A percentile compares a stretch with the other conserved stretches of the same genome.
Conservation (phyloP, 176 grass and related monocot species). For the Triticum timopheevii region DNA sequence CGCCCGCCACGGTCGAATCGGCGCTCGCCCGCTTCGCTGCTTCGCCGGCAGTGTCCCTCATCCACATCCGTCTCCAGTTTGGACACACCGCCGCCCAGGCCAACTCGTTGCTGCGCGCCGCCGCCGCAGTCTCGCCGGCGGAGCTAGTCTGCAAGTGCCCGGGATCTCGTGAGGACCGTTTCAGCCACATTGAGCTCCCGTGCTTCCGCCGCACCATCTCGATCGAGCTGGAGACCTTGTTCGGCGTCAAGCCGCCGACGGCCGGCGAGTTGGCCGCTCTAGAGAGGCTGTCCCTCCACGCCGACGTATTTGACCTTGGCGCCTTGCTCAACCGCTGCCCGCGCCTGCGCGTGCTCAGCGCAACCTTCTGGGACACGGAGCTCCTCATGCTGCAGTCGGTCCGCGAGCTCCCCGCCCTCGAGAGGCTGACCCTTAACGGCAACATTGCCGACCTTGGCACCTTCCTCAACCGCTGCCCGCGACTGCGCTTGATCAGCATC, state of each 20-base stretch:
- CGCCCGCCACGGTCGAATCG: not conserved
- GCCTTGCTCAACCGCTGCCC: not conserved
- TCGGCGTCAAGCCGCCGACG: not conserved
- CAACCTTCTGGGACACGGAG: not conserved
- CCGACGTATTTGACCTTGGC: not conserved
- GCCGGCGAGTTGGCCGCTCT: not conserved
- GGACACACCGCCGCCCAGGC: not conserved
- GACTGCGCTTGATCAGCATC: not conserved
- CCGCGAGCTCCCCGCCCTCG: not conserved
- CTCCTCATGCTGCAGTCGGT: not conserved
- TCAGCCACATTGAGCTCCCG: not conserved
- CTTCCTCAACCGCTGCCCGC: not conserved
- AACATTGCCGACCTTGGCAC: not conserved
- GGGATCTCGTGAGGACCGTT: not conserved
- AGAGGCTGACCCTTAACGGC: not conserved
- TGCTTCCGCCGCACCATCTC: not conserved
- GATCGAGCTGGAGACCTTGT: not conserved
- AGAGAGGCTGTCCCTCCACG: not conserved
- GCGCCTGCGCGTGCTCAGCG: not conserved
- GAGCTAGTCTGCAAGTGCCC: not conserved
- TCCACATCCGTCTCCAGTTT: not conserved
- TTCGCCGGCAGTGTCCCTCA: not conserved
- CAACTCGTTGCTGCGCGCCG: not conserved
- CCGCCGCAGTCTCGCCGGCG: not conserved
- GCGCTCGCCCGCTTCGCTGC: not conserved